Conservation (phyloP, 1,284 basidiomycete species). For the Peniophora sp. region DNA sequence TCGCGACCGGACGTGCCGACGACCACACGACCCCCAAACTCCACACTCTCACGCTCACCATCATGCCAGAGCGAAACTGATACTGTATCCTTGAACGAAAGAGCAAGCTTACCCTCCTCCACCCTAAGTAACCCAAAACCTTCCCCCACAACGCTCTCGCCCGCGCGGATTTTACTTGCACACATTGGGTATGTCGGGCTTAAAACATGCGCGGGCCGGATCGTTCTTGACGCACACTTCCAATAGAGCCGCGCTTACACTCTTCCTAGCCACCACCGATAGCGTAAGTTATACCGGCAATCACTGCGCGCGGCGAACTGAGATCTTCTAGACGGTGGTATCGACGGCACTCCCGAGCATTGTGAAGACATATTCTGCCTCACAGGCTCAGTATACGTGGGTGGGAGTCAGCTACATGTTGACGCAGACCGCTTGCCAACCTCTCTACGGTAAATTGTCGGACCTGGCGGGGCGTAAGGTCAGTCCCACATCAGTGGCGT, state of each 20-base stretch:
- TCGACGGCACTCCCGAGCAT: constrained; percentile 77
- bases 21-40: no score
- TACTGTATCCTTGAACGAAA: no score
- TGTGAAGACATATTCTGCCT: constrained; percentile 52
- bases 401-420: constrained; percentile 75
- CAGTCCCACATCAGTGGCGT: constrained; percentile 3
- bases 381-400: constrained; percentile 73
- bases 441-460: constrained; percentile 69
- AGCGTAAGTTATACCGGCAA: constrained; percentile 39
- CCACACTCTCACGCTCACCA: no score
- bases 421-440: constrained; percentile 76
- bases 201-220: neutral
- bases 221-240: constrained; percentile 1
- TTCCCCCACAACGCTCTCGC: constrained; percentile 8
- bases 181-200: constrained; percentile 21
- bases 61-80: no score
- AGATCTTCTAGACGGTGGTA: constrained; percentile 62
- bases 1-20: no score
- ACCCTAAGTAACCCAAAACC: no score
- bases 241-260: constrained; percentile 57
- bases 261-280: constrained; percentile 78
- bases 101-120: no score
- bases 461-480: constrained; percentile 72
- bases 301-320: neutral
- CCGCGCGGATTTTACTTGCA: constrained; percentile 17